Evolutionary conservation across 805 yeast species (phyloP), one percentile per base, ranked within the genome.

Genomic region (Cyberlindnera maclurae): DNA sequence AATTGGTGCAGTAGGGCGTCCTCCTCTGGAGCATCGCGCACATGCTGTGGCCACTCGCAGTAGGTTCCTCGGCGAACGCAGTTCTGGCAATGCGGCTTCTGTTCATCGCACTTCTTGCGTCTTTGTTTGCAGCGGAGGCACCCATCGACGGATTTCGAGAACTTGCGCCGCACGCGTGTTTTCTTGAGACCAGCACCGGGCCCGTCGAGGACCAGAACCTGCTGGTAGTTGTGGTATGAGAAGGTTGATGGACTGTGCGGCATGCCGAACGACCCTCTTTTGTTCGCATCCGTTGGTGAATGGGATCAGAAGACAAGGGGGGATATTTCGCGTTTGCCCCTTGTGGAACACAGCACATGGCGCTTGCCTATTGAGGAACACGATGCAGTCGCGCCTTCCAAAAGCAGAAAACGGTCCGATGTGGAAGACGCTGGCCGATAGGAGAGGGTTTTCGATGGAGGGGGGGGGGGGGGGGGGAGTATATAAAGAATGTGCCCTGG

Each of bases 81-180:
- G 10, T 42, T 40, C 5, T 35, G 10, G 24, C 58, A 53, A 3
- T 12, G 26, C 9, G 58, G 58, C 34, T 53, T 50, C 20, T 20
- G 7, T 32, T 53, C 58, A 37, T 52, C 58, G 34, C 58, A 53
- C 34, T 53, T 53, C 44, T 52, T 51, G 28, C 51, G 39, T 34
- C 47, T 42, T 32, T 38, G 39, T 29, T 52, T 52, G 33, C 58
- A 53, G 11, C 26, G 29, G 8, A 47, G 11, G 32, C 58, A 53
- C 4, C 58, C 58, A 26, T 50, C 41, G 15, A 40, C 29, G 3
- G 52, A 44, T 40, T 50, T 51, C 31, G 39, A 41, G 40, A 40
- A 44, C 39, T 43, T 43, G 18, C 41, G 34, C 5, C 50, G 17
- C 3, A 41, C 31, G 11, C 37, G 42, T 17, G 38, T 43, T 32